These are phyloP conservation scores for Oryza punctata DNA, from an alignment of 176 grass and related monocot species.

Conservation along the genomic window DNA sequence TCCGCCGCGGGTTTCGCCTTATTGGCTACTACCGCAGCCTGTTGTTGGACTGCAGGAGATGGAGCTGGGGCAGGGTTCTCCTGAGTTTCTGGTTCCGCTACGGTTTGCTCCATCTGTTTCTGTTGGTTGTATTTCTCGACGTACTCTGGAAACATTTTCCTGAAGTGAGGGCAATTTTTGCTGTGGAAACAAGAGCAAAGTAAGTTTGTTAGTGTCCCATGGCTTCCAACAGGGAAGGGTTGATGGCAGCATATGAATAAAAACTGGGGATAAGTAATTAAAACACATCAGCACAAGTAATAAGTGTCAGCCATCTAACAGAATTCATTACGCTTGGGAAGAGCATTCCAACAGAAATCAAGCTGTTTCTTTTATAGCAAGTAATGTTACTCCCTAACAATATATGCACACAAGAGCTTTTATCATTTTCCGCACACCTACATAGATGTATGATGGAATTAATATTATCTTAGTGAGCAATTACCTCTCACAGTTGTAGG, in stretches of 20 bases:
- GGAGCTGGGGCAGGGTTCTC: conserved; percentile 42
- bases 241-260: not conserved
- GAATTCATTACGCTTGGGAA: not conserved
- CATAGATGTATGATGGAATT: not conserved
- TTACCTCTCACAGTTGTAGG: conserved; percentile 98
- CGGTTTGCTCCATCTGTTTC: conserved; percentile 39
- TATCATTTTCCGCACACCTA: not conserved
- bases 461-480: conserved; percentile 8
- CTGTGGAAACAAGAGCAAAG: conserved; percentile 41
- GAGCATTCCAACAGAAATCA: not conserved
- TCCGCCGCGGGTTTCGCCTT: conserved; percentile 20
- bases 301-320: not conserved
- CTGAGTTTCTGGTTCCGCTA: conserved; percentile 37
- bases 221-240: not conserved
- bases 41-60: conserved; percentile 37
- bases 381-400: not conserved
- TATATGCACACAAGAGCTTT: not conserved
- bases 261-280: not conserved
- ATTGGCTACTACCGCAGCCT: conserved; percentile 22
- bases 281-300: not conserved
- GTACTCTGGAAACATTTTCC: conserved; percentile 96
- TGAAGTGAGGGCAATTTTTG: conserved; percentile 92
- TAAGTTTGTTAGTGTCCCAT: not conserved
- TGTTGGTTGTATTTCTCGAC: conserved; percentile 83
- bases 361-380: not conserved